These are phyloP conservation scores for Lentinula lateritia DNA, from an alignment of 768 basidiomycete genomes.

Conservation along the genomic window DNA sequence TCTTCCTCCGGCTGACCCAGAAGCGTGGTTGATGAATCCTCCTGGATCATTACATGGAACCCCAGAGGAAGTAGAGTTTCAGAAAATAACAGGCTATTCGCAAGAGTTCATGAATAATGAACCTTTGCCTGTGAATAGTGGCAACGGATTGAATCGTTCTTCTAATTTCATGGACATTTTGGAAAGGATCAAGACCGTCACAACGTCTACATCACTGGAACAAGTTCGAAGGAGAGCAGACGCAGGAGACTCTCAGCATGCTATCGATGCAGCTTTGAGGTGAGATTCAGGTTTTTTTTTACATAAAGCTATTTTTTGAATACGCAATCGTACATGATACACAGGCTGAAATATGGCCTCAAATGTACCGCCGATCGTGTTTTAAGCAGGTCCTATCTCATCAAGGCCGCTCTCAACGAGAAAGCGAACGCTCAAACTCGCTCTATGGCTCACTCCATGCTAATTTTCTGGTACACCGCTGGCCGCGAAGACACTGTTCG, in stretches of 20 bases:
- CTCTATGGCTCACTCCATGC: constrained; percentile 8
- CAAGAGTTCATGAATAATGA: not conserved
- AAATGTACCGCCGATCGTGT: constrained; percentile 8
- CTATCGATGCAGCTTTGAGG: constrained; percentile 10
- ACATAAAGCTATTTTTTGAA: not conserved
- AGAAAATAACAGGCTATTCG: not conserved
- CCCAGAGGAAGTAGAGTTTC: not conserved
- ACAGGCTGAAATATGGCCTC: not conserved
- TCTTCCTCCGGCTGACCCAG: not conserved
- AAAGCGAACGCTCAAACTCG: not conserved
- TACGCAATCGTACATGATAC: not conserved
- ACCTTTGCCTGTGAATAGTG: not conserved
- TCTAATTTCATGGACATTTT: not conserved
- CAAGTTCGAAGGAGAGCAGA: constrained; percentile 9
- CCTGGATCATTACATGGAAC: not conserved
- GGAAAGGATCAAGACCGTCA: not conserved
- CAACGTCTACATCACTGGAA: constrained; percentile 1
- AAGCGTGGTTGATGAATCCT: not conserved
- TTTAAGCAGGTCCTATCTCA: constrained; percentile 9
- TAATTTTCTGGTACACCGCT: constrained; percentile 8
- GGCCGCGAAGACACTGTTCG: not conserved
- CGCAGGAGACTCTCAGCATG: constrained; percentile 1
- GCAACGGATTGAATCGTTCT: not conserved
- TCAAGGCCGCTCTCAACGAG: constrained; percentile 5
- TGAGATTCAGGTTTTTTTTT: not conserved